Evolutionary conservation across 768 basidiomycete species (phyloP).

Genomic region (Austroboletus eburneus): DNA sequence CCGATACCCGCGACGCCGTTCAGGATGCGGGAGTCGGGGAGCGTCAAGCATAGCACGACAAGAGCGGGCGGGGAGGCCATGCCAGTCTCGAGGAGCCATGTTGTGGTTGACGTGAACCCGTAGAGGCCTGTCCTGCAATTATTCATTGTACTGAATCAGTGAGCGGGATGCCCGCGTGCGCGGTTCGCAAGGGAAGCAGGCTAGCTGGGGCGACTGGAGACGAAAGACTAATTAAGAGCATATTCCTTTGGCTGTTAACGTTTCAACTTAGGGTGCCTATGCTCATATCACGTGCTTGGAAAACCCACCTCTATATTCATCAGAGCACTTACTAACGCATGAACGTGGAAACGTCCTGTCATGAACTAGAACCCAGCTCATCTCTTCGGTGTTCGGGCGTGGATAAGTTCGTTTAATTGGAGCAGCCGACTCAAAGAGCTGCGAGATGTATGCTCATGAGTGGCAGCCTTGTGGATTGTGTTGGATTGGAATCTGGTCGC

Average conservation of each 20-base stretch:
- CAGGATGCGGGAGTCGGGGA: slow-evolving; percentile 27
- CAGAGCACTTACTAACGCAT: too few species aligned
- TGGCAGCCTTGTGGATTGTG: too few species aligned
- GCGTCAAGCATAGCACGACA: slow-evolving; percentile 20
- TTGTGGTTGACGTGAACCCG: slow-evolving; percentile 16
- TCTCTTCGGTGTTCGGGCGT: too few species aligned
- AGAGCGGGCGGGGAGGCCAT: slow-evolving; percentile 24
- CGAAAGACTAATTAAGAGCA: too few species aligned
- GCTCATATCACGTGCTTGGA: slow-evolving; percentile 22
- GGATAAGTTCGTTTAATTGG: too few species aligned
- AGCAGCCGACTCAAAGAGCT: too few species aligned
- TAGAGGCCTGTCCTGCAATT: slow-evolving; percentile 27
- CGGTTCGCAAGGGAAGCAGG: neutral
- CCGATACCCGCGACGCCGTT: slow-evolving; percentile 23
- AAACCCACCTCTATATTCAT: slow-evolving; percentile 2
- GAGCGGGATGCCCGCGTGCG: slow-evolving; percentile 4
- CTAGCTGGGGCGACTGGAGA: neutral
- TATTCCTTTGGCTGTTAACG: too few species aligned
- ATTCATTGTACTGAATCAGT: slow-evolving; percentile 15
- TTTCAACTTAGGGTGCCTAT: too few species aligned
- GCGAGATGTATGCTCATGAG: too few species aligned
- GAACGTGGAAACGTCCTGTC: too few species aligned
- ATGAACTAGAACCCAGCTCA: too few species aligned
- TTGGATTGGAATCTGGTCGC: slow-evolving; percentile 4
- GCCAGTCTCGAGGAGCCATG: slow-evolving; percentile 21